Percentiles rank a stretch among this genome's conserved stretches.
Conservation (phyloP, 192 early-diverging fungal genomes). For the Funneliformis mosseae region DNA sequence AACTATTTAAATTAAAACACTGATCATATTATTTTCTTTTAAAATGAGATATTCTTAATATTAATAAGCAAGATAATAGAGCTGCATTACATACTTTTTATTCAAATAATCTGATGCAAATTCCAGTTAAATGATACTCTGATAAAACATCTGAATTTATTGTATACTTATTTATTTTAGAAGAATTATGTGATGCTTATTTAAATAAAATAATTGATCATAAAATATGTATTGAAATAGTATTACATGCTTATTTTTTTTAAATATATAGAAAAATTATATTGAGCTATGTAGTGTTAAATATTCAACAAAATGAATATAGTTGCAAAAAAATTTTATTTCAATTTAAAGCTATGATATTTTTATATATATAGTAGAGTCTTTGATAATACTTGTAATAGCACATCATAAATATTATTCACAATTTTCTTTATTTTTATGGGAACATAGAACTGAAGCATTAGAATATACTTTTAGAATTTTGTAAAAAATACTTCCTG, state of each 20-base stretch:
- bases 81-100: background rate
- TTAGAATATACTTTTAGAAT: background rate
- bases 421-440: background rate
- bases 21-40: background rate
- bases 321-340: background rate
- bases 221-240: background rate
- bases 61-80: background rate
- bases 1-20: background rate
- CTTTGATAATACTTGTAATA: background rate
- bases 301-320: background rate
- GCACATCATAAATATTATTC: background rate
- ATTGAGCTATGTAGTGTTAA: background rate
- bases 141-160: background rate
- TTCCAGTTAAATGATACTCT: background rate
- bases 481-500: background rate
- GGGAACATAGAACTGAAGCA: background rate
- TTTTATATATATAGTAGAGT: background rate
- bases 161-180: no score
- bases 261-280: background rate
- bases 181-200: constrained; percentile 1
- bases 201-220: background rate
- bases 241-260: background rate
- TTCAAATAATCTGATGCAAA: no score
- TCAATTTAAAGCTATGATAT: constrained; percentile 7
- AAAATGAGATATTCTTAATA: background rate